A percentile compares a stretch with the other conserved stretches of the same genome.
These are phyloP conservation scores for Maudiozyma serrabonitensis DNA, from an alignment of 805 yeast species.

Conservation along the genomic window DNA sequence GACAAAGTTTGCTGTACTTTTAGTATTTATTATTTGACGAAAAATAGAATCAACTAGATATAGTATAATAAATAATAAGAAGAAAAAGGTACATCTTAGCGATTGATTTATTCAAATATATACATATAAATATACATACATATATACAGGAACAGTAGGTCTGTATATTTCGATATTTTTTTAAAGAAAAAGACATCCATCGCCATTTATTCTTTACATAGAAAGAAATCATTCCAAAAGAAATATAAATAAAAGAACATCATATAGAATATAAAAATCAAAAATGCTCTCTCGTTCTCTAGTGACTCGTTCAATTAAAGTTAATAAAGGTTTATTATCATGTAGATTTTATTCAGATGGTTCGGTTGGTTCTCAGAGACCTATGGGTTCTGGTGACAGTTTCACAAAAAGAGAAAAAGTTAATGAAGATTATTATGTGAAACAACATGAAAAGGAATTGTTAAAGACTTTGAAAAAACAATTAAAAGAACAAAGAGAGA, in stretches of 20 bases:
- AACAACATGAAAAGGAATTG: conserved; percentile 85
- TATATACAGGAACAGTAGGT: no score
- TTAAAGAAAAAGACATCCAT: no score
- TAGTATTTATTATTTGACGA: no score
- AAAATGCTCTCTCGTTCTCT: conserved; percentile 20
- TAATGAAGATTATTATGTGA: conserved; percentile 75
- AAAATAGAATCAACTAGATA: no score
- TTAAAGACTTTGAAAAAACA: conserved; percentile 66
- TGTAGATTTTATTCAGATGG: conserved; percentile 41
- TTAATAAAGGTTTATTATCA: conserved; percentile 4
- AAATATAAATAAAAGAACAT: not conserved
- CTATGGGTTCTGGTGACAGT: conserved; percentile 39
- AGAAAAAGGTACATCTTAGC: no score
- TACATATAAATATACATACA: no score
- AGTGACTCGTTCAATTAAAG: conserved; percentile 21
- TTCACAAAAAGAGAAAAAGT: conserved; percentile 88
- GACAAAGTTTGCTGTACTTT: no score
- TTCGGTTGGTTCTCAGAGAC: conserved; percentile 50
- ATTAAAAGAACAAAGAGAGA: conserved; percentile 64
- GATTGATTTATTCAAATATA: no score
- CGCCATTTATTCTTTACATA: no score
- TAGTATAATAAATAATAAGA: no score
- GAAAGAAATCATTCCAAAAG: no score
- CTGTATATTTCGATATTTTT: no score
- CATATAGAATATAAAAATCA: not conserved